Base-by-base conservation (phyloP, 371 early-diverging fungal genomes). In the Mucor ambiguus region DNA sequence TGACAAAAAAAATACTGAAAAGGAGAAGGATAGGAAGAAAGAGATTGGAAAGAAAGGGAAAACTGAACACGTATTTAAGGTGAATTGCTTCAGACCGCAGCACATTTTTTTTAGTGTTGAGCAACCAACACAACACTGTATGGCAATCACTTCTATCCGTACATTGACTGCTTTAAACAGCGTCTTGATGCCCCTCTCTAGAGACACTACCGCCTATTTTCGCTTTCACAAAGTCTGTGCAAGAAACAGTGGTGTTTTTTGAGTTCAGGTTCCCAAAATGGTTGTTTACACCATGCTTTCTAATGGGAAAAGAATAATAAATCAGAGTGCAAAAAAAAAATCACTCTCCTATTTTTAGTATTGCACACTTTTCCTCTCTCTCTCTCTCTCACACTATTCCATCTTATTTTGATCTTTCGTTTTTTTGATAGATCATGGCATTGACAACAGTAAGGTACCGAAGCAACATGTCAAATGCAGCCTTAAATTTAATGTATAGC, bases 371-470 rank as follows among this genome's bases (percentile, higher is more conserved):
- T 52, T 52, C 24, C 16, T 55, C 18, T 63, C 43, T 43, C 29
- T 41, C 29, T 30, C 41, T 20, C 14, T 56, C 41, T 43, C 29
- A 29, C 26, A n/a, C n/a, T n/a, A n/a, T n/a, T n/a, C n/a, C n/a
- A n/a, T 38, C 28, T 28, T 28, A 54, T 41, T 38, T 43, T 55
- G 12, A 49, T 35, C 52, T 2, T 32, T 52, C 43, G 11, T 37
- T 30, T 29, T 7, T 10, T n/a, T 60, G 10, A 20, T 0, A 29
- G 11, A 48, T 26, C 22, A 61, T 46, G 48, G 22, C 32, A 28
- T 55, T 63, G 63, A 55, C 63, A 28, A 62, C 63, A 54, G 63
- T 62, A 37, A 62, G 63, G 63, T 62, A 64, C 33, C 28, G 4
- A 29, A 29, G 20, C 49, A 49, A 49, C 9, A 49, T 49, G 49